Evolutionary conservation across 148 eudicot genomes (phyloP), one percentile per base, ranked within the genome.

Genomic region (Salicornia ramosissima): DNA sequence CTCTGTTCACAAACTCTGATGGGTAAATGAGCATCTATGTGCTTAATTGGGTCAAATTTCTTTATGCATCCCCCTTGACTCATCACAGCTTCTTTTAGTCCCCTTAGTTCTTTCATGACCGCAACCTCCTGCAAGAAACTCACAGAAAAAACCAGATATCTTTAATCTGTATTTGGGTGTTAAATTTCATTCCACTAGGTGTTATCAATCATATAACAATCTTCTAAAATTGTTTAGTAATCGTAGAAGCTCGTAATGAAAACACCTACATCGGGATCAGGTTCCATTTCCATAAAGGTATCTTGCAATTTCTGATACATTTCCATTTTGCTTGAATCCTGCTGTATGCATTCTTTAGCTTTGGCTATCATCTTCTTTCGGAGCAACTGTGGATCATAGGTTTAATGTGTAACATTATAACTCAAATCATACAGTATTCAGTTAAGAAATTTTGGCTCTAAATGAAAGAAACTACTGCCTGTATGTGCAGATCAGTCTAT

Each of bases 261-360:
- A 73, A 34, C 33, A 79, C 89, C 70, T 80, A 87, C 92, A 31
- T 76, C 57, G 19, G 78, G 78, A 77, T 78, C 50, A 59, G 79
- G 72, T 14, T 90, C 98, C 83, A 86, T 77, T 72, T 87, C 82
- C 45, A 88, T 42, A 67, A 92, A 92, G 21, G 83, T 79, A 30
- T 81, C 88, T 56, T 90, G 87, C 91, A 92, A 82, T 79, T 78
- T 72, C 29, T 88, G 90, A 65, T 92, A 92, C 10, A 92, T 79
- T 76, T 90, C 91, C 34, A 81, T 82, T 59, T 77, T 78, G 70
- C 78, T 84, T 42, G 83, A 87, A 68, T 92, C 79, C 64, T 71
- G 74, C 66, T 85, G 76, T 13, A 90, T 86, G 84, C 88, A 69
- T 80, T 88, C 91, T 69, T 86, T 88, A 24, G 91, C 98, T 75